Evolutionary conservation across 768 basidiomycete species (phyloP), one percentile per base, ranked within the genome.

Genomic region (Leucogyrophana mollusca): DNA sequence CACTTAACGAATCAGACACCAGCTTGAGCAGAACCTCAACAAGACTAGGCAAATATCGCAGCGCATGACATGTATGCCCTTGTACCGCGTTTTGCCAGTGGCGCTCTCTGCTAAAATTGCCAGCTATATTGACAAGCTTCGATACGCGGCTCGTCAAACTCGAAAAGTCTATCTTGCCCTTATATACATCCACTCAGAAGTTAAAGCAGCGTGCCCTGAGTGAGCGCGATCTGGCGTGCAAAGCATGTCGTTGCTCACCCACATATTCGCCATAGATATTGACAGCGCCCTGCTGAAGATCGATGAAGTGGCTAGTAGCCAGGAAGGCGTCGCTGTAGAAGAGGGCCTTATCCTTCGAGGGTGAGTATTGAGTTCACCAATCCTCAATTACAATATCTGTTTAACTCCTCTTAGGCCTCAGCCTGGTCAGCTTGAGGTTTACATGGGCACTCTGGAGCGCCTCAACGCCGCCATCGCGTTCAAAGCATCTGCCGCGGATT

Each of bases 11-110:
- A n/a, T 16, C 8, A 13, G 11, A 41, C 39, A 4, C 18, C 36
- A 90, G 90, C 76, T 93, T 9, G 88, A 93, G 67, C 90, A 92
- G 65, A 91, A 92, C 60, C 71, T 93, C 34, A 83, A 87, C 64
- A 92, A 91, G 68, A 92, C 90, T 0, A 79, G 79, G 17, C 88
- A 88, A 57, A 86, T 90, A 50, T 91, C 90, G 1, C 85, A 87
- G 57, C 75, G 87, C 41, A 92, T 93, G 90, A 90, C 80, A 50
- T 80, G 89, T 92, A 69, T 45, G 86, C 57, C 8, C 20, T 25
- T 18, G 4, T 22, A 60, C 34, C 30, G 22, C 17, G 3, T n/a
- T 8, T 41, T 43, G 30, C 25, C 34, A 22, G 20, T 9, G 18
- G 11, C 11, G 33, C 47, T 20, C 37, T 35, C 40, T 17, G 40